These are phyloP conservation scores for Cytospora schulzeri DNA, from an alignment of 2,329 filamentous ascomycete genomes.

Conservation along the genomic window DNA sequence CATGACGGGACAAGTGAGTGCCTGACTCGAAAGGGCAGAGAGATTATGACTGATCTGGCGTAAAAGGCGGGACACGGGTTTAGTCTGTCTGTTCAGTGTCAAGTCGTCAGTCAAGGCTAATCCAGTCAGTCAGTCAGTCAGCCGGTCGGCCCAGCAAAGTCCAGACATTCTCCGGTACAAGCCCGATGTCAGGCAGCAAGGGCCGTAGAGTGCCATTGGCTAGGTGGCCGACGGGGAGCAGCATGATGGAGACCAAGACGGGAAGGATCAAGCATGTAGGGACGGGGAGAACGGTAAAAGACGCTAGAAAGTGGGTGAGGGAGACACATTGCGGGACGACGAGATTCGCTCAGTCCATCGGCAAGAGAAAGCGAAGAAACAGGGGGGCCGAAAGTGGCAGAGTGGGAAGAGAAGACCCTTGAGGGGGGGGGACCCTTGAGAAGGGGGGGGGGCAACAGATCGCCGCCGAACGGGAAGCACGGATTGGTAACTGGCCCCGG, in stretches of 20 bases:
- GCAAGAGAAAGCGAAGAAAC: slow-evolving; percentile 8
- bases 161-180: slow-evolving; percentile 4
- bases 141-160: background rate
- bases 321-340: slow-evolving; percentile 21
- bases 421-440: background rate
- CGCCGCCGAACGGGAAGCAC: slow-evolving; percentile 14
- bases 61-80: background rate
- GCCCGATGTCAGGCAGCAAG: slow-evolving; percentile 6
- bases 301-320: slow-evolving; percentile 11
- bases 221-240: background rate
- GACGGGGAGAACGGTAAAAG: slow-evolving; percentile 20
- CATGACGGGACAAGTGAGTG: no score
- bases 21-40: background rate
- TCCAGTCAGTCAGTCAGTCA: background rate
- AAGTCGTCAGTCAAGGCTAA: background rate
- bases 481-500: slow-evolving; percentile 9
- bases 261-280: slow-evolving; percentile 9
- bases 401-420: slow-evolving; percentile 11
- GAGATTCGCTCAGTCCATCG: slow-evolving; percentile 21
- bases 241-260: slow-evolving; percentile 5
- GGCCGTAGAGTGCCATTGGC: slow-evolving; percentile 11
- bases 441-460: slow-evolving; percentile 7
- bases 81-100: no score
- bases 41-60: background rate
- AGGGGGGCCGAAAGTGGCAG: slow-evolving; percentile 8